These are phyloP conservation scores for Aspergillus phoenicis DNA, from an alignment of 2,329 filamentous ascomycete species.

Conservation along the genomic window DNA sequence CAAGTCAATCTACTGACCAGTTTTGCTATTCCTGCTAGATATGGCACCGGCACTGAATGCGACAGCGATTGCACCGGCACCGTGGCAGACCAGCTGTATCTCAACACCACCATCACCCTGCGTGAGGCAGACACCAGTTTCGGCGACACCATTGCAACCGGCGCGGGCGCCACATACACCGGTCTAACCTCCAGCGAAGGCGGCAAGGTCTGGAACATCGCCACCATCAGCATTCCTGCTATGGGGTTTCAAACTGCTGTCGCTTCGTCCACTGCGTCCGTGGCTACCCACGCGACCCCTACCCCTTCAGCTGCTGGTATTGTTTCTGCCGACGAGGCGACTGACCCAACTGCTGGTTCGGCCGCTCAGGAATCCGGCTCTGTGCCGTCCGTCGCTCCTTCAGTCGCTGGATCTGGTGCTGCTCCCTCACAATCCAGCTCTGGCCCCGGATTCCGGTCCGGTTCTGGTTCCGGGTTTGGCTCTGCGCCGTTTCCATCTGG, in stretches of 20 bases:
- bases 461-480: neutral
- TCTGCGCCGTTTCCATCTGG: no score
- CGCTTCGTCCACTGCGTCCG: neutral
- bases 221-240: constrained; percentile 38
- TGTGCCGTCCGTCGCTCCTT: no score
- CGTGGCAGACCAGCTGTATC: constrained; percentile 42
- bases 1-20: neutral
- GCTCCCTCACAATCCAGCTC: neutral
- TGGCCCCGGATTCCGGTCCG: neutral
- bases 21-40: constrained; percentile 13
- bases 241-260: constrained; percentile 25
- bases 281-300: neutral
- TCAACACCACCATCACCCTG: constrained; percentile 45
- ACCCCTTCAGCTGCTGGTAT: neutral
- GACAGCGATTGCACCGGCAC: constrained; percentile 43
- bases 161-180: constrained; percentile 39
- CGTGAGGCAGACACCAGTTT: constrained; percentile 33
- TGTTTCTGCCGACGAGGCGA: neutral
- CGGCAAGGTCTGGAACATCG: constrained; percentile 44
- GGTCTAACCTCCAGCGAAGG: constrained; percentile 37
- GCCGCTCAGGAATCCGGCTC: neutral
- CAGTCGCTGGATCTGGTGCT: neutral
- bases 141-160: constrained; percentile 27
- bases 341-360: neutral
- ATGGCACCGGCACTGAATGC: constrained; percentile 49